phyloP scores from a whole-genome alignment of 1,284 basidiomycete species.

The Austroboletus olivaceoglutinosus region DNA sequence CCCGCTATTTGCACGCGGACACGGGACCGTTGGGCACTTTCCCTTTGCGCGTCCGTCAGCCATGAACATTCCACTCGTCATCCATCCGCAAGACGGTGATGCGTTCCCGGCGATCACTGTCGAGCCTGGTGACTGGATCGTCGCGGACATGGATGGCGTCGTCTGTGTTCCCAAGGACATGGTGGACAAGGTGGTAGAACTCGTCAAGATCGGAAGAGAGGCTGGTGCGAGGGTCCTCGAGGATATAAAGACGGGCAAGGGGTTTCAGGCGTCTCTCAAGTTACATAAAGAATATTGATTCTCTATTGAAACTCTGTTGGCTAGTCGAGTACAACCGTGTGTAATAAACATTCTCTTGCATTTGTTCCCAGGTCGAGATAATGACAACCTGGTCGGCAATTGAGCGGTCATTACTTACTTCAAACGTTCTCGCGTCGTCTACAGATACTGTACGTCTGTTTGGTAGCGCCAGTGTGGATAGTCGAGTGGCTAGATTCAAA shows the following conservation, averaged over 20 bases:
- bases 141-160: slow-evolving; percentile 89
- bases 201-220: slow-evolving; percentile 59
- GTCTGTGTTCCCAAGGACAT: slow-evolving; percentile 72
- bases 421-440: too few species aligned
- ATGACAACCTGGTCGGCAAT: too few species aligned
- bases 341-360: too few species aligned
- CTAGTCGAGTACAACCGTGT: too few species aligned
- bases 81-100: slow-evolving; percentile 45
- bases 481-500: neutral
- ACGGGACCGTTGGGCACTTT: slow-evolving; percentile 85
- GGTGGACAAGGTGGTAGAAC: slow-evolving; percentile 56
- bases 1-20: slow-evolving; percentile 77
- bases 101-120: slow-evolving; percentile 59
- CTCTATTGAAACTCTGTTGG: too few species aligned
- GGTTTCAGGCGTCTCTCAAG: slow-evolving; percentile 77
- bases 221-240: slow-evolving; percentile 74
- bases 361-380: too few species aligned
- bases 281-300: slow-evolving; percentile 50
- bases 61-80: slow-evolving; percentile 71
- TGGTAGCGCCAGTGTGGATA: too few species aligned
- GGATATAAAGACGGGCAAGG: slow-evolving; percentile 75
- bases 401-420: too few species aligned
- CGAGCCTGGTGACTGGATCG: slow-evolving; percentile 77
- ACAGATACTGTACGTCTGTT: too few species aligned
- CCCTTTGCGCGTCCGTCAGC: slow-evolving; percentile 84